A percentile compares a stretch with the other conserved stretches of the same genome.
Conservation (phyloP, 2,329 filamentous ascomycete genomes). For the Parafenestella ontariensis region DNA sequence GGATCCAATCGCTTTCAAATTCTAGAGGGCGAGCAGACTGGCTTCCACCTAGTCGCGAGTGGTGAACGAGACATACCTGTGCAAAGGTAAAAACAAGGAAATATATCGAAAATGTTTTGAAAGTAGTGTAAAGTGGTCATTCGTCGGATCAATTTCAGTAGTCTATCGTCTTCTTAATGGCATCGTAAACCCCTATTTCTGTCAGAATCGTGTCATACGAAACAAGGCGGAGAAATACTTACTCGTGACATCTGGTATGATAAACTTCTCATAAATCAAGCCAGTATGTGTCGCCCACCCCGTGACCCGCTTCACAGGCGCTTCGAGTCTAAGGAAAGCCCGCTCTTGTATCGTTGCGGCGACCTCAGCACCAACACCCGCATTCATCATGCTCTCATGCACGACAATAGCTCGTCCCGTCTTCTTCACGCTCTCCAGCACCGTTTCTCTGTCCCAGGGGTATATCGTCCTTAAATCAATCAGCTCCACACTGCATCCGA, state of each 20-base stretch:
- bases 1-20: too few species aligned
- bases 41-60: too few species aligned
- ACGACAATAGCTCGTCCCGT: constrained; percentile 87
- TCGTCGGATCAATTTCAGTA: too few species aligned
- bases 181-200: constrained; percentile 55
- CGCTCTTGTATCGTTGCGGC: constrained; percentile 87
- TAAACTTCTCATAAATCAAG: constrained; percentile 72
- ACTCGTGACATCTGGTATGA: constrained; percentile 87
- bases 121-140: too few species aligned
- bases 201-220: constrained; percentile 17
- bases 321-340: constrained; percentile 83
- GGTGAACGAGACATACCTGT: too few species aligned
- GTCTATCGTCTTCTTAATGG: constrained; percentile 56
- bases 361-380: constrained; percentile 86
- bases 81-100: too few species aligned
- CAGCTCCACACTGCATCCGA: constrained; percentile 79
- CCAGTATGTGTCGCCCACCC: constrained; percentile 90
- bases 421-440: constrained; percentile 83
- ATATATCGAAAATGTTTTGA: too few species aligned
- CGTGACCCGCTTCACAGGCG: constrained; percentile 82
- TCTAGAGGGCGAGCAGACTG: too few species aligned
- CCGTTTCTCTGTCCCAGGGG: constrained; percentile 85
- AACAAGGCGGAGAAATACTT: constrained; percentile 54
- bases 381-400: constrained; percentile 91
- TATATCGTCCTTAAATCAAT: constrained; percentile 90